phyloP scores from a whole-genome alignment of 2,329 filamentous ascomycete genomes.

The Scytalidium lignicola region DNA sequence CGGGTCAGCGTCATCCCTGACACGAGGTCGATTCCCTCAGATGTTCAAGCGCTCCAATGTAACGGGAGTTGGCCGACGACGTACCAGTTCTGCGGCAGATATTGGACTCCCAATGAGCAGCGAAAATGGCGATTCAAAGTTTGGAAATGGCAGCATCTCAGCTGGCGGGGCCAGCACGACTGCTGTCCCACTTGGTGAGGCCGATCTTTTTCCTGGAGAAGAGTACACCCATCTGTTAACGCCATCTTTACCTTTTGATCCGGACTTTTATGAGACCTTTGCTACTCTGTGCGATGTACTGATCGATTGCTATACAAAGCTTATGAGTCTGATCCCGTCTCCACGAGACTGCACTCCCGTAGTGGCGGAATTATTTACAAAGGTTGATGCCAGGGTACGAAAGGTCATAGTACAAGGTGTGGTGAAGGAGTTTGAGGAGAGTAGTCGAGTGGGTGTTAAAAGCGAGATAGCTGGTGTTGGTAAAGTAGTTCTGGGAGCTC shows the following conservation, averaged over 20 bases:
- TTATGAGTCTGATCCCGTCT: slow-evolving; percentile 69
- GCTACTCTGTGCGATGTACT: slow-evolving; percentile 91
- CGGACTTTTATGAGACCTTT: slow-evolving; percentile 96
- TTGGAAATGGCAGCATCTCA: slow-evolving; percentile 34
- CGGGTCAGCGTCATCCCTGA: slow-evolving; percentile 64
- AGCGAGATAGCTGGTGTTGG: slow-evolving; percentile 80
- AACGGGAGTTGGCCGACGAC: slow-evolving; percentile 48
- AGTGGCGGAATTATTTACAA: slow-evolving; percentile 81
- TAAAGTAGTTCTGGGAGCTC: slow-evolving; percentile 81
- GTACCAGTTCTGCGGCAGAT: slow-evolving; percentile 55
- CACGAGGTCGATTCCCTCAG: slow-evolving; percentile 72
- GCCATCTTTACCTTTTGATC: slow-evolving; percentile 90
- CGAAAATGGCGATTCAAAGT: slow-evolving; percentile 42
- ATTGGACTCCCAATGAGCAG: slow-evolving; percentile 48
- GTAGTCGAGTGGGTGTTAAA: slow-evolving; percentile 69
- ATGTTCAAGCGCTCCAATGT: slow-evolving; percentile 67
- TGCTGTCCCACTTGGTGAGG: slow-evolving; percentile 51
- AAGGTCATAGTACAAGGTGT: slow-evolving; percentile 86
- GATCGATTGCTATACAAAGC: slow-evolving; percentile 82
- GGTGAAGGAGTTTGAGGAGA: slow-evolving; percentile 90
- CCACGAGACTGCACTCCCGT: slow-evolving; percentile 65
- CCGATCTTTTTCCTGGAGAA: slow-evolving; percentile 71
- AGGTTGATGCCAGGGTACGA: slow-evolving; percentile 78
- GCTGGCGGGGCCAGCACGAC: slow-evolving; percentile 29
- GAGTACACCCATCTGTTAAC: slow-evolving; percentile 87